Conservation (phyloP, 495 filamentous ascomycete species). For the Aspergillus nanangensis region DNA sequence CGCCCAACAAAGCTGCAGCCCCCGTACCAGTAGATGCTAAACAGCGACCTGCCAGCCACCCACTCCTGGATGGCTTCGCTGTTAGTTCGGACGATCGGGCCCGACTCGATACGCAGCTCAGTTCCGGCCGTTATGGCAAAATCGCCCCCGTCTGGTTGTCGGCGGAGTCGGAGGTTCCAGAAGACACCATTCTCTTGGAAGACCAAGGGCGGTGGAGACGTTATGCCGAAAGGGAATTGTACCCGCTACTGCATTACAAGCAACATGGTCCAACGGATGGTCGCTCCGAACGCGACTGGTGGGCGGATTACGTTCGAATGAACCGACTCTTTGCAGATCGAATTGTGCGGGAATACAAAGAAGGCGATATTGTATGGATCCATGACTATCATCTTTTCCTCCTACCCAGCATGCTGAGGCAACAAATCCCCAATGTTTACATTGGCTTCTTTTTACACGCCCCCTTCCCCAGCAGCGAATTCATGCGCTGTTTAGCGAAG, state of each 20-base stretch:
- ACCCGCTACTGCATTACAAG: constrained; percentile 90
- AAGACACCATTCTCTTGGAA: constrained; percentile 62
- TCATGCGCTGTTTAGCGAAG: constrained; percentile 77
- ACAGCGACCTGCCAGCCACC: constrained; percentile 46
- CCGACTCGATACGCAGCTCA: constrained; percentile 63
- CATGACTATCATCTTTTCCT: constrained; percentile 91
- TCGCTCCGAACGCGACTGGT: constrained; percentile 70
- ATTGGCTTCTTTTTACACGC: constrained; percentile 90
- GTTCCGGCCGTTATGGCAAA: constrained; percentile 61
- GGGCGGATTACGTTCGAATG: constrained; percentile 84
- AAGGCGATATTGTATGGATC: constrained; percentile 84
- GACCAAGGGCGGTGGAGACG: constrained; percentile 79
- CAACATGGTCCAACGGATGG: constrained; percentile 84
- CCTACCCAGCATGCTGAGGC: constrained; percentile 77
- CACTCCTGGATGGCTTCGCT: constrained; percentile 57
- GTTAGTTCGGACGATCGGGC: constrained; percentile 62
- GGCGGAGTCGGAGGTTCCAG: constrained; percentile 59
- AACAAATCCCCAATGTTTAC: constrained; percentile 76
- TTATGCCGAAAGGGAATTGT: constrained; percentile 85
- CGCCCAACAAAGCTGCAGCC: constrained; percentile 59
- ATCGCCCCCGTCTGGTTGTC: constrained; percentile 82
- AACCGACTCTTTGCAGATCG: constrained; percentile 85
- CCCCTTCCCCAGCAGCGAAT: constrained; percentile 92
- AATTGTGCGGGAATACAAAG: constrained; percentile 79
- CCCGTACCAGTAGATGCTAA: constrained; percentile 66